Conservation (phyloP, 2,329 filamentous ascomycete genomes). For the Diaporthe velutina region DNA sequence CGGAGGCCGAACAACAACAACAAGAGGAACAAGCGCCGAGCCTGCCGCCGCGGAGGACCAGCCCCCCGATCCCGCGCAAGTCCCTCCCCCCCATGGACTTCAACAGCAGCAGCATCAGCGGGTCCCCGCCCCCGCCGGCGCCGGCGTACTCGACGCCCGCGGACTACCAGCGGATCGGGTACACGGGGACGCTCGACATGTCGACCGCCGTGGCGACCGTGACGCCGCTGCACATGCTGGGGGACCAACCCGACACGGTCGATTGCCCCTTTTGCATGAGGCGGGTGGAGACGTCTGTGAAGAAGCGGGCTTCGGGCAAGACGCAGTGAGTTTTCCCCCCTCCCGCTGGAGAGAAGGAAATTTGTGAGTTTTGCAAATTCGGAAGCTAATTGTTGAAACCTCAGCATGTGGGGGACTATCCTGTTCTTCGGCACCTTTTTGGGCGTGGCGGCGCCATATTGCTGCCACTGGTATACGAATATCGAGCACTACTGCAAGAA, state of each 20-base stretch:
- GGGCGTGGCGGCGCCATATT: conserved; percentile 15
- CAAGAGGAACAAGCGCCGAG: not conserved
- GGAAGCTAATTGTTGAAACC: not conserved
- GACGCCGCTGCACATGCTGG: conserved; percentile 26
- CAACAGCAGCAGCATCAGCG: not conserved
- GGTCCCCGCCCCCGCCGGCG: not conserved
- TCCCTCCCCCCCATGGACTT: not conserved
- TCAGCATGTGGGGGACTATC: not conserved
- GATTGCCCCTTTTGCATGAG: conserved; percentile 29
- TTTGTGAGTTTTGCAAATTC: too few relatives aligned
- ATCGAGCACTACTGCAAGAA: conserved; percentile 28
- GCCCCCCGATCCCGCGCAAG: not conserved
- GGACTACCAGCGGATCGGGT: conserved; percentile 17
- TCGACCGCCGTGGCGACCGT: conserved; percentile 12
- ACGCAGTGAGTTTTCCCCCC: conserved; percentile 12
- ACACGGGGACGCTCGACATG: conserved; percentile 19
- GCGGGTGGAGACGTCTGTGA: conserved; percentile 20
- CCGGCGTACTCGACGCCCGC: conserved; percentile 1
- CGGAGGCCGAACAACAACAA: not conserved
- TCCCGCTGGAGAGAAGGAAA: too few relatives aligned
- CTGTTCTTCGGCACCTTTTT: conserved; percentile 10
- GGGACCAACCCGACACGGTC: conserved; percentile 22
- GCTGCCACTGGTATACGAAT: conserved; percentile 15
- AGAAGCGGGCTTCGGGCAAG: conserved; percentile 11
- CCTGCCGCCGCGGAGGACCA: not conserved